Percentiles rank a stretch among this genome's conserved stretches.
Evolutionary conservation across 345 rosid species (phyloP).

Genomic region (Rhizophora apiculata): DNA sequence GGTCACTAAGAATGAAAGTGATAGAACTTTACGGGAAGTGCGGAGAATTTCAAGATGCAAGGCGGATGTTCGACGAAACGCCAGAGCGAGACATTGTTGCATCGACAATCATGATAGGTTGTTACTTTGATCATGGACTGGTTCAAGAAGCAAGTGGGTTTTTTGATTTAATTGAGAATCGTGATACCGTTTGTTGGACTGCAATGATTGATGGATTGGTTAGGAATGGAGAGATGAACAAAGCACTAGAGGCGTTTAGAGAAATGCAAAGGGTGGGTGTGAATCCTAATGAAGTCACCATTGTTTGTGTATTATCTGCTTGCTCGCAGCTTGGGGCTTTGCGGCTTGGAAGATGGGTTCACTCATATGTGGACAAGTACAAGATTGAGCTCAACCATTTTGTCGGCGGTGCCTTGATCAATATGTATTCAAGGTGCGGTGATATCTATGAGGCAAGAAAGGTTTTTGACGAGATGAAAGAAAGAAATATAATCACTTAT

Average conservation of each 20-base stretch:
- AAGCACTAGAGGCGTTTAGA: conserved; percentile 54
- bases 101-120: conserved; percentile 41
- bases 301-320: conserved; percentile 56
- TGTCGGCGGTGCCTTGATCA: conserved; percentile 62
- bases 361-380: conserved; percentile 42
- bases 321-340: conserved; percentile 60
- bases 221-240: conserved; percentile 51
- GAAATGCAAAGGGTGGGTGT: conserved; percentile 50
- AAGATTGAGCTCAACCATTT: conserved; percentile 41
- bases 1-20: conserved; percentile 44
- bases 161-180: conserved; percentile 36
- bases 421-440: conserved; percentile 59
- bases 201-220: conserved; percentile 67
- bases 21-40: conserved; percentile 47
- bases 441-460: conserved; percentile 43
- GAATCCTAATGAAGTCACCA: conserved; percentile 51
- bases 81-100: conserved; percentile 54
- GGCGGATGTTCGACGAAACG: conserved; percentile 54
- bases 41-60: conserved; percentile 36
- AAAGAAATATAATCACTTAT: conserved; percentile 45
- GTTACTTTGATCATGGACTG: conserved; percentile 40
- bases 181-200: conserved; percentile 70
- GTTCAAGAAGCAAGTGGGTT: conserved; percentile 38
- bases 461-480: conserved; percentile 40
- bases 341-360: conserved; percentile 64